A percentile compares a stretch with the other conserved stretches of the same genome.
Conservation (phyloP, 495 filamentous ascomycete genomes). For the Thozetella sp. region DNA sequence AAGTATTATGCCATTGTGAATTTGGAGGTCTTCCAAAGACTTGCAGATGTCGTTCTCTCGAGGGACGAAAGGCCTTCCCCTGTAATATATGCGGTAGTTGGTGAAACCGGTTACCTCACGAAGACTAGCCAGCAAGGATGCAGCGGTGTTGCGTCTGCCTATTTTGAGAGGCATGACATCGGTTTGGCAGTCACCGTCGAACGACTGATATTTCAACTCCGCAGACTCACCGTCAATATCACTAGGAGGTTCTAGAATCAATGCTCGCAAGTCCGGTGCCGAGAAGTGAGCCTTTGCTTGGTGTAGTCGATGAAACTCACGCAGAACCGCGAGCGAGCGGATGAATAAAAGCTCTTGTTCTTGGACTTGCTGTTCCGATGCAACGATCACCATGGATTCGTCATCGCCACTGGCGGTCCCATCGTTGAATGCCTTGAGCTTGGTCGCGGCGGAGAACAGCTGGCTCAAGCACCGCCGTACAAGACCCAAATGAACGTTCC, state of each 20-base stretch:
- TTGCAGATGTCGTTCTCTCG: slow-evolving; percentile 48
- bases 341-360: slow-evolving; percentile 64
- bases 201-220: slow-evolving; percentile 72
- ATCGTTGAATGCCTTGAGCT: slow-evolving; percentile 50
- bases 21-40: slow-evolving; percentile 56
- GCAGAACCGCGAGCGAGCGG: slow-evolving; percentile 59
- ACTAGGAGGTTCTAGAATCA: slow-evolving; percentile 37
- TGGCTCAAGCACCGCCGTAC: slow-evolving; percentile 78
- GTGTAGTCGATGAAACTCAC: slow-evolving; percentile 47
- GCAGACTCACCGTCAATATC: slow-evolving; percentile 58
- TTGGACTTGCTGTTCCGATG: slow-evolving; percentile 39
- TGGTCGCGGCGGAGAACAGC: slow-evolving; percentile 67
- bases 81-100: slow-evolving; percentile 60
- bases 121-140: slow-evolving; percentile 65
- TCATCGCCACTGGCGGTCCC: slow-evolving; percentile 43
- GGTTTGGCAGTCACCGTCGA: slow-evolving; percentile 58
- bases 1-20: slow-evolving; percentile 66
- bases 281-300: slow-evolving; percentile 48
- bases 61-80: slow-evolving; percentile 47
- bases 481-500: slow-evolving; percentile 72
- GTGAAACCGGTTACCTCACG: slow-evolving; percentile 69
- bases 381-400: slow-evolving; percentile 50
- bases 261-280: slow-evolving; percentile 45
- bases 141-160: slow-evolving; percentile 69
- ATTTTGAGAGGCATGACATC: slow-evolving; percentile 61